Conservation (phyloP, 225 moss, liverwort and hornwort species). For the Takakia lepidozioides region DNA sequence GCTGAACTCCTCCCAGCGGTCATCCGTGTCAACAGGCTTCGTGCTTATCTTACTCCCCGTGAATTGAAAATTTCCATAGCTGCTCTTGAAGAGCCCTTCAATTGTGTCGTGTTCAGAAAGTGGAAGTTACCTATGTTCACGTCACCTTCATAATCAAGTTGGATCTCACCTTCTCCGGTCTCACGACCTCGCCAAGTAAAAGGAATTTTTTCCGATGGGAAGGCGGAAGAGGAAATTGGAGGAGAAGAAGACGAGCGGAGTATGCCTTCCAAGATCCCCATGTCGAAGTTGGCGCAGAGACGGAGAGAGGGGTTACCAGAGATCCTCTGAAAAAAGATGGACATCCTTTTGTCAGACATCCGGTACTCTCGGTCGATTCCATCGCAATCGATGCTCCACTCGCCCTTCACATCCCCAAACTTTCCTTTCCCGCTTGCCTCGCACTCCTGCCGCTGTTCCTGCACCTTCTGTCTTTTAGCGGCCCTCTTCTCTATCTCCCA, state of each 20-base stretch:
- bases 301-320: slow-evolving; percentile 1
- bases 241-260: slow-evolving; percentile 6
- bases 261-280: slow-evolving; percentile 13
- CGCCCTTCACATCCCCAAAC: slow-evolving; percentile 9
- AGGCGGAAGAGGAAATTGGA: not conserved
- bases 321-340: slow-evolving; percentile 11
- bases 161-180: slow-evolving; percentile 13
- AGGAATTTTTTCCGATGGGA: slow-evolving; percentile 2
- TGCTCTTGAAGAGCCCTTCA: slow-evolving; percentile 9
- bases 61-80: slow-evolving; percentile 4
- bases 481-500: slow-evolving; percentile 10
- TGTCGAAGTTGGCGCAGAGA: slow-evolving; percentile 20
- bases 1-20: slow-evolving; percentile 8
- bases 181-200: slow-evolving; percentile 19
- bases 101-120: slow-evolving; percentile 12
- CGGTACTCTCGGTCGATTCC: slow-evolving; percentile 7
- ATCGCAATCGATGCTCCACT: slow-evolving; percentile 16
- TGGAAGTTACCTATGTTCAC: slow-evolving; percentile 4
- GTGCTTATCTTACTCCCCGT: slow-evolving; percentile 12
- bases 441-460: slow-evolving; percentile 5
- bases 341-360: slow-evolving; percentile 7
- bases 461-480: slow-evolving; percentile 13
- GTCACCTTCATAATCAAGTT: slow-evolving; percentile 11
- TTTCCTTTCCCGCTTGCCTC: slow-evolving; percentile 11
- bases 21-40: not conserved